These are phyloP conservation scores for Schizophyllum amplum DNA, from an alignment of 1,284 basidiomycete genomes.

Conservation along the genomic window DNA sequence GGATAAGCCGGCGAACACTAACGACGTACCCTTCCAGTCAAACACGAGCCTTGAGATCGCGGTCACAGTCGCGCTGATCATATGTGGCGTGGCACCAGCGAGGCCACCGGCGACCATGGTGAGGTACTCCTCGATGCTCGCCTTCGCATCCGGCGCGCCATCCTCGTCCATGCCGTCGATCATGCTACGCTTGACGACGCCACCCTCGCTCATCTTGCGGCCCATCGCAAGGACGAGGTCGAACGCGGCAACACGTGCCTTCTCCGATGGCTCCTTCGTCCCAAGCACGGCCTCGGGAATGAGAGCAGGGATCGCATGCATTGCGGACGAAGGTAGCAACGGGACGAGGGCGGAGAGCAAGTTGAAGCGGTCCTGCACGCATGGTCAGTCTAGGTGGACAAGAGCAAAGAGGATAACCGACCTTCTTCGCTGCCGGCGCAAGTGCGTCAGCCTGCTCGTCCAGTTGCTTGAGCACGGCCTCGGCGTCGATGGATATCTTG, in stretches of 20 bases:
- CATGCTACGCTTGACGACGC: slow-evolving; percentile 71
- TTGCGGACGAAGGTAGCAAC: slow-evolving; percentile 57
- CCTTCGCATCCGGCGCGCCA: slow-evolving; percentile 47
- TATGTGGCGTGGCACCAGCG: slow-evolving; percentile 90
- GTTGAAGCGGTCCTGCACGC: slow-evolving; percentile 69
- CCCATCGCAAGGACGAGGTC: slow-evolving; percentile 91
- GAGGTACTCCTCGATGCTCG: slow-evolving; percentile 87
- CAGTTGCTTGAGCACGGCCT: slow-evolving; percentile 54
- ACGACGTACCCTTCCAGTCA: slow-evolving; percentile 80
- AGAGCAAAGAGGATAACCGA: slow-evolving; percentile 18
- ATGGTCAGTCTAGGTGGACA: not conserved
- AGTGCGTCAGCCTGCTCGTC: slow-evolving; percentile 61
- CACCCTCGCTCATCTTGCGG: slow-evolving; percentile 85
- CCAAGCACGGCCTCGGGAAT: slow-evolving; percentile 96
- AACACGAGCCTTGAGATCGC: slow-evolving; percentile 91
- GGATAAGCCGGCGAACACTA: not conserved
- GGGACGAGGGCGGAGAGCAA: slow-evolving; percentile 73
- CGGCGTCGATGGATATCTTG: slow-evolving; percentile 48
- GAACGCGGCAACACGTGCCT: slow-evolving; percentile 84
- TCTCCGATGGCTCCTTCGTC: slow-evolving; percentile 96
- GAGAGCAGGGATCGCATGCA: slow-evolving; percentile 84
- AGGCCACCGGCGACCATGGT: slow-evolving; percentile 97
- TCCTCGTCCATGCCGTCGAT: slow-evolving; percentile 81
- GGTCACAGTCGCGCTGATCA: slow-evolving; percentile 97
- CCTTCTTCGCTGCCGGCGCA: slow-evolving; percentile 83